A percentile compares a stretch with the other conserved stretches of the same genome.
Conservation (phyloP, 495 filamentous ascomycete genomes). For the Tuber brumale region DNA sequence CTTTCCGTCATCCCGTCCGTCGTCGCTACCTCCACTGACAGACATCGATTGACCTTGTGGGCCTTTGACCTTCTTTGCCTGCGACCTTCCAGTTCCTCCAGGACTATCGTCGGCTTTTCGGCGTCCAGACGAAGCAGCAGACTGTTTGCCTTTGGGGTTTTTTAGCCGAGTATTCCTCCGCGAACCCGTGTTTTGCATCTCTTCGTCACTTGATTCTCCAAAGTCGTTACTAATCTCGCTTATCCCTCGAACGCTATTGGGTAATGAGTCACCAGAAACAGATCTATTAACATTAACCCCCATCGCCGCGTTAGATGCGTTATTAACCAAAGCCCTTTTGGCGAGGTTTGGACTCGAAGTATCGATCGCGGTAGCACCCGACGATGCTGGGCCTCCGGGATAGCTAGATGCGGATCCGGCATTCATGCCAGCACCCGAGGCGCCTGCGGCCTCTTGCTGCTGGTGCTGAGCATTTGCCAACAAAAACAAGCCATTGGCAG, state of each 20-base stretch:
- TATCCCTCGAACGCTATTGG: slow-evolving; percentile 48
- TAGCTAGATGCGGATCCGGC: slow-evolving; percentile 15
- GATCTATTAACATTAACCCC: slow-evolving; percentile 27
- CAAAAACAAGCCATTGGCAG: slow-evolving; percentile 90
- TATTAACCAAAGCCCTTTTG: slow-evolving; percentile 43
- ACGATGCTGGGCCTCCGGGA: slow-evolving; percentile 16
- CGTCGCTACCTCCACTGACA: slow-evolving; percentile 41
- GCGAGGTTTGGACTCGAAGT: slow-evolving; percentile 40
- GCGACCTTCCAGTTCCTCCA: slow-evolving; percentile 49
- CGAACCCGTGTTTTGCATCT: slow-evolving; percentile 50
- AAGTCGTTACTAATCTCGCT: slow-evolving; percentile 64
- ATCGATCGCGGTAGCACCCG: slow-evolving; percentile 22
- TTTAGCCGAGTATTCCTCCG: slow-evolving; percentile 25
- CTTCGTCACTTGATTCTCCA: slow-evolving; percentile 70
- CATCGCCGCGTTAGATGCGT: slow-evolving; percentile 32
- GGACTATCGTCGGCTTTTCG: slow-evolving; percentile 74
- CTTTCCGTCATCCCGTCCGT: slow-evolving; percentile 50
- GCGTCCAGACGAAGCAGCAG: slow-evolving; percentile 52
- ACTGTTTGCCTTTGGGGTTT: slow-evolving; percentile 46
- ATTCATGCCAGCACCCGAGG: slow-evolving; percentile 2
- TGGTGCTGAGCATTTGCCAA: slow-evolving; percentile 64
- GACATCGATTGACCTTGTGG: slow-evolving; percentile 48
- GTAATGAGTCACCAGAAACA: slow-evolving; percentile 43
- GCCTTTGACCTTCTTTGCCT: slow-evolving; percentile 65
- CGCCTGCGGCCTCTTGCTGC: slow-evolving; percentile 44